These are phyloP conservation scores for Orbilia brochopaga DNA, from an alignment of 2,329 filamentous ascomycete species.

Conservation along the genomic window DNA sequence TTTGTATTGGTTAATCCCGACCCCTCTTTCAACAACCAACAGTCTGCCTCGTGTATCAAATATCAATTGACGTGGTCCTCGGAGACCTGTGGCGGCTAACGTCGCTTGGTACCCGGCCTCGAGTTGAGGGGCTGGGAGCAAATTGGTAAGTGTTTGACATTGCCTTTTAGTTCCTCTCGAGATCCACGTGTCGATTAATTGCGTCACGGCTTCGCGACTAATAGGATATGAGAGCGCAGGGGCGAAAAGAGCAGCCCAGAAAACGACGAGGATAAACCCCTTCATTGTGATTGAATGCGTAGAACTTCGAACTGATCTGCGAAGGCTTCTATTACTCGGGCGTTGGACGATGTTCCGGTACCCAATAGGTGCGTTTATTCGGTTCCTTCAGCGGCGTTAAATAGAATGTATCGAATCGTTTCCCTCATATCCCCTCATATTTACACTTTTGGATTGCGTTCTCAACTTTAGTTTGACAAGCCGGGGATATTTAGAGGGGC, in stretches of 20 bases:
- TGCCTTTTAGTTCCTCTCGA: neutral
- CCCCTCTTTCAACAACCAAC: constrained; percentile 60
- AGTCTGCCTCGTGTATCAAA: constrained; percentile 62
- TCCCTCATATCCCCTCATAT: too few relatives aligned
- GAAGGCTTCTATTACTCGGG: neutral
- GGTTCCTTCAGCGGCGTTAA: too few relatives aligned
- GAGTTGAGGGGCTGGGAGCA: constrained; percentile 12
- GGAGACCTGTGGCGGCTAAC: constrained; percentile 59
- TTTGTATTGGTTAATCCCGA: constrained; percentile 59
- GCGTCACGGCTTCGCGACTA: too few relatives aligned
- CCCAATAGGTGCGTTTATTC: too few relatives aligned
- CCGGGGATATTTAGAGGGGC: too few relatives aligned
- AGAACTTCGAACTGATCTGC: neutral
- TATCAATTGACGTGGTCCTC: constrained; percentile 60
- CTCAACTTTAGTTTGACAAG: too few relatives aligned
- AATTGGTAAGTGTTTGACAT: constrained; percentile 22
- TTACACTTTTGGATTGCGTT: too few relatives aligned
- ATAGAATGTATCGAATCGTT: too few relatives aligned
- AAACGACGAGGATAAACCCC: neutral
- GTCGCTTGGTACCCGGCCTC: constrained; percentile 60
- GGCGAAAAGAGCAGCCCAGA: constrained; percentile 20
- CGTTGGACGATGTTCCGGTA: too few relatives aligned
- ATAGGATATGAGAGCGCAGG: constrained; percentile 13
- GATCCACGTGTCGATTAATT: neutral
- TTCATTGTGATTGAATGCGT: constrained; percentile 6